Conservation (phyloP, 441 rosid genomes). For the Metrosideros polymorpha region DNA sequence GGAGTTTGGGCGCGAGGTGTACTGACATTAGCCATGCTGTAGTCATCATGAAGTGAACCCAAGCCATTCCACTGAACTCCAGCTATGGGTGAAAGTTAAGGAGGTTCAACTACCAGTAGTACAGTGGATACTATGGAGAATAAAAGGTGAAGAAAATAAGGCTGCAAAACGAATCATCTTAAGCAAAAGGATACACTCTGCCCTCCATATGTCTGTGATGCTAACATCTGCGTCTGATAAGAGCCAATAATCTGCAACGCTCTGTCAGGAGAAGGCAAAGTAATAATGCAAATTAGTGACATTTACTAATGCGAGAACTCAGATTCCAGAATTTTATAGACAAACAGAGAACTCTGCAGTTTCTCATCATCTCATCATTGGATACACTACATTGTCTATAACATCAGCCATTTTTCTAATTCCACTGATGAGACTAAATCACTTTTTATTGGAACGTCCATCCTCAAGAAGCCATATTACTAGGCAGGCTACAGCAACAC, state of each 20-base stretch:
- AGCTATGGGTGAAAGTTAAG: neutral
- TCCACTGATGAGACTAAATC: neutral
- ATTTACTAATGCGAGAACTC: neutral
- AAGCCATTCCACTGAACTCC: constrained; percentile 48
- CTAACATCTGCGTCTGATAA: constrained; percentile 88
- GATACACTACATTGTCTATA: neutral
- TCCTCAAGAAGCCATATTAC: neutral
- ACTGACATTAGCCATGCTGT: constrained; percentile 30
- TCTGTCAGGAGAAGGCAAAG: constrained; percentile 33
- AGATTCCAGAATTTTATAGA: neutral
- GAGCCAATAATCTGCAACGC: constrained; percentile 93
- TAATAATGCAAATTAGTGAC: neutral
- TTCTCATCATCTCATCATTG: neutral
- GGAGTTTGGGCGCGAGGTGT: constrained; percentile 54
- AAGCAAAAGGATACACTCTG: constrained; percentile 68
- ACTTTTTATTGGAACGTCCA: neutral
- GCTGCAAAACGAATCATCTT: neutral
- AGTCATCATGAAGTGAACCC: constrained; percentile 36
- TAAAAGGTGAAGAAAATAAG: neutral
- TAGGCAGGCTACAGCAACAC: constrained; percentile 16
- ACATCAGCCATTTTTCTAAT: neutral
- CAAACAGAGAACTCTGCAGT: neutral
- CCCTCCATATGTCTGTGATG: constrained; percentile 85
- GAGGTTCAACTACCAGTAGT: neutral
- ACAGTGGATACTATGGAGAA: neutral